Conservation (phyloP, 73 alveolate genomes). For the Stentor roeselii region DNA sequence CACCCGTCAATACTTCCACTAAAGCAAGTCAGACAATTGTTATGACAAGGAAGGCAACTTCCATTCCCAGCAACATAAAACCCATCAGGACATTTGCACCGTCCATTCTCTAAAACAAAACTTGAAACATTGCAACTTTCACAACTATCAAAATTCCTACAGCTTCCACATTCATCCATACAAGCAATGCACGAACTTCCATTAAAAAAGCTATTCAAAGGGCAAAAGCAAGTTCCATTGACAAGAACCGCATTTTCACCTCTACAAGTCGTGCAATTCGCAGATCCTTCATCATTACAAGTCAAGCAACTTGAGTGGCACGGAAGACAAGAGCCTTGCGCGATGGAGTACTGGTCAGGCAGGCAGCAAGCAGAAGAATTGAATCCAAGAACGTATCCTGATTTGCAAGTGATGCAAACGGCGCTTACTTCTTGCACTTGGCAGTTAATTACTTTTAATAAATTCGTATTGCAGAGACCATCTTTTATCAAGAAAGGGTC, state of each 20-base stretch:
- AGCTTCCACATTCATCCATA: no score
- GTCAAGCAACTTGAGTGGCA: not conserved
- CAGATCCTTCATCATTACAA: not conserved
- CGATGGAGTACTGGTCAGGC: not conserved
- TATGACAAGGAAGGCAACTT: no score
- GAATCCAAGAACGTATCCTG: not conserved
- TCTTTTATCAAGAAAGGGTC: not conserved
- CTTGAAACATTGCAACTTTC: no score
- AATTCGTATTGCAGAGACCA: not conserved
- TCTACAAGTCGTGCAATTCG: not conserved
- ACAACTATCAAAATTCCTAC: no score
- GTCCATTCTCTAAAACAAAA: no score
- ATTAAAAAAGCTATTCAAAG: no score
- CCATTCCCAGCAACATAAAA: no score
- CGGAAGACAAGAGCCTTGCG: not conserved
- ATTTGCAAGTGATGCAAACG: not conserved
- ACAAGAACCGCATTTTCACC: not conserved
- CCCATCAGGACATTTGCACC: no score
- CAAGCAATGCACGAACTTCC: no score
- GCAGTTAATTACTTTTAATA: not conserved
- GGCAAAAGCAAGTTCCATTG: no score
- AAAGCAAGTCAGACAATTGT: no score
- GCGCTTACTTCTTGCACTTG: not conserved
- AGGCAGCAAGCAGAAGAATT: not conserved
- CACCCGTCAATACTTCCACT: no score